A percentile compares a stretch with the other conserved stretches of the same genome.
Conservation (phyloP, 768 basidiomycete species). For the Mycena belliarum region DNA sequence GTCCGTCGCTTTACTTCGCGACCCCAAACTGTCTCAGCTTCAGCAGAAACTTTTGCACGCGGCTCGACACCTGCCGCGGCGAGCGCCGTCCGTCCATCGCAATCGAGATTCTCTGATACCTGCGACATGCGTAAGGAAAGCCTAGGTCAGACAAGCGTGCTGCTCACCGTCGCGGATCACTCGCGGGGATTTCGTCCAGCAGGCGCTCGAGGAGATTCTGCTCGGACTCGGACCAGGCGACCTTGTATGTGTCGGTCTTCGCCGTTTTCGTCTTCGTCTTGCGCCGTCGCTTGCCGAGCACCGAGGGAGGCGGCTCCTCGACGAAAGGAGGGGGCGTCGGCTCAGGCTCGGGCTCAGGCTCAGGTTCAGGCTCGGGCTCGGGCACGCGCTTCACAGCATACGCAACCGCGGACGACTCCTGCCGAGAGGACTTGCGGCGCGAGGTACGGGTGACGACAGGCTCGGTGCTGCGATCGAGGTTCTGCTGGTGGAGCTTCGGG, state of each 20-base stretch:
- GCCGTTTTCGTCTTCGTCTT: conserved; percentile 29
- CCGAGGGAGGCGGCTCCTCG: neutral
- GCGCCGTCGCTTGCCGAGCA: conserved; percentile 18
- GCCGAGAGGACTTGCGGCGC: conserved; percentile 6
- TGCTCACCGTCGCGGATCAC: conserved; percentile 64
- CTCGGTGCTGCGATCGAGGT: conserved; percentile 10
- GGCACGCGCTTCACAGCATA: conserved; percentile 20
- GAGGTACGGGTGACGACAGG: neutral
- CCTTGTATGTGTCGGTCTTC: conserved; percentile 79
- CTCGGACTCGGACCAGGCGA: conserved; percentile 74
- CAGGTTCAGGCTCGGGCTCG: neutral
- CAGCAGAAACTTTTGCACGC: conserved; percentile 87
- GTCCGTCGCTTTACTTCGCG: neutral
- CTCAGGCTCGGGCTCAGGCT: neutral
- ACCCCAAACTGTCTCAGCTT: conserved; percentile 78
- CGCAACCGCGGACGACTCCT: neutral
- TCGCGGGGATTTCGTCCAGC: conserved; percentile 74
- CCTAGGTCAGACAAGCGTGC: conserved; percentile 11
- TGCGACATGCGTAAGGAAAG: conserved; percentile 27
- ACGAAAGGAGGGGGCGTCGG: neutral
- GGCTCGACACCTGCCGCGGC: conserved; percentile 83
- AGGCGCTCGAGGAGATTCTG: conserved; percentile 77
- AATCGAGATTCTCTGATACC: conserved; percentile 79
- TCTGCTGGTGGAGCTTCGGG: conserved; percentile 15
- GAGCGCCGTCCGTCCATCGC: conserved; percentile 81